These are phyloP conservation scores for Leptographium flavum DNA, from an alignment of 2,329 filamentous ascomycete genomes.

Conservation along the genomic window DNA sequence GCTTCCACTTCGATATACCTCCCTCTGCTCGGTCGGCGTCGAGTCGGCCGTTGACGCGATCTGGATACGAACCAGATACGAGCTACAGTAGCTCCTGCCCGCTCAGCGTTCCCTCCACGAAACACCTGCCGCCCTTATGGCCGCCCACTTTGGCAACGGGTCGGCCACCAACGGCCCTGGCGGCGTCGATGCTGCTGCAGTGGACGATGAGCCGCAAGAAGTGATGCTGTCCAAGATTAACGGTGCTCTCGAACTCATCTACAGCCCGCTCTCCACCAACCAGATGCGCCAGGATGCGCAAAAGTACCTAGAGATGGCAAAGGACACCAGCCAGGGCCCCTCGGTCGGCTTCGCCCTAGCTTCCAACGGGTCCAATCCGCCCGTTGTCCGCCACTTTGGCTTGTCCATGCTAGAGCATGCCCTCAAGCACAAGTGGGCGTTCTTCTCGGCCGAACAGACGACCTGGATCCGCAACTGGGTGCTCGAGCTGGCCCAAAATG, in stretches of 20 bases:
- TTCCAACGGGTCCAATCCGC: slow-evolving; percentile 56
- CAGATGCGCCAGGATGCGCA: slow-evolving; percentile 71
- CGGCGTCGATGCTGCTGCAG: not conserved
- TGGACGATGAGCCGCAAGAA: slow-evolving; percentile 7
- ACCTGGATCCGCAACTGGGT: slow-evolving; percentile 61
- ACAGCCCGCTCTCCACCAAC: slow-evolving; percentile 69
- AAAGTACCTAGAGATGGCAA: slow-evolving; percentile 72
- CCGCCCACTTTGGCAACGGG: slow-evolving; percentile 5
- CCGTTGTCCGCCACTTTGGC: slow-evolving; percentile 84
- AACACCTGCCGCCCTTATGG: slow-evolving; percentile 2
- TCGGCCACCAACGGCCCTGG: slow-evolving; percentile 17
- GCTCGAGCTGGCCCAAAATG: slow-evolving; percentile 58
- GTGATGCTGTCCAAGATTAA: slow-evolving; percentile 53
- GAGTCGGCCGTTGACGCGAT: not conserved
- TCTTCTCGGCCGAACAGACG: slow-evolving; percentile 55
- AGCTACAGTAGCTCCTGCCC: not conserved
- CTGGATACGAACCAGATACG: too few species aligned
- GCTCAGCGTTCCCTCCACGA: too few species aligned
- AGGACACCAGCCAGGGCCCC: slow-evolving; percentile 64
- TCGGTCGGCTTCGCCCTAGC: slow-evolving; percentile 76
- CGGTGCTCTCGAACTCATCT: slow-evolving; percentile 75
- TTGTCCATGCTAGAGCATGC: slow-evolving; percentile 83
- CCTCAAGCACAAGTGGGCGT: slow-evolving; percentile 71
- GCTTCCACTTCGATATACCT: not conserved
- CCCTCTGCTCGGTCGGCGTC: not conserved